Percentiles rank a stretch among this genome's conserved stretches.
These are phyloP conservation scores for Neurospora sp. DNA, from an alignment of 495 filamentous ascomycete genomes.

Conservation along the genomic window DNA sequence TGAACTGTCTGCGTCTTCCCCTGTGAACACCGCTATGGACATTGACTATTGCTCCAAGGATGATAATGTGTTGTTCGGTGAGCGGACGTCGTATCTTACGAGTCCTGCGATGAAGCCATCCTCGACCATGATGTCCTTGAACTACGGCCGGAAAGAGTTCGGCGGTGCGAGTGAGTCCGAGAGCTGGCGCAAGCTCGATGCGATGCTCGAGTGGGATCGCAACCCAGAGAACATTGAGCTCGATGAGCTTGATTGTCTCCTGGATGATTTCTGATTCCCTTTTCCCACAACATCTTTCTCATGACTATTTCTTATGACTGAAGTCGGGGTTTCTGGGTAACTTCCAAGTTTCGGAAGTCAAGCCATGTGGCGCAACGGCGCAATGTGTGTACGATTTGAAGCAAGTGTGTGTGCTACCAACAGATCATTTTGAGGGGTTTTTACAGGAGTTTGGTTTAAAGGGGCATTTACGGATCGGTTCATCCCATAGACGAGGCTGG, in stretches of 20 bases:
- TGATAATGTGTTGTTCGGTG: constrained; percentile 42
- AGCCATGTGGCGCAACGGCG: constrained; percentile 8
- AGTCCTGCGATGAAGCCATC: constrained; percentile 35
- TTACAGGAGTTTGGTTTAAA: background rate
- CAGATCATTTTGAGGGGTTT: constrained; percentile 10
- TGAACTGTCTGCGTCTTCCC: constrained; percentile 31
- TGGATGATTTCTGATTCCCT: constrained; percentile 51
- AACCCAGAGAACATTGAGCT: constrained; percentile 85
- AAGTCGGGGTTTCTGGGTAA: constrained; percentile 2
- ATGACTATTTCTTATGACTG: constrained; percentile 4
- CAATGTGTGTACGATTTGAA: constrained; percentile 15
- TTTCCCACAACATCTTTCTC: background rate
- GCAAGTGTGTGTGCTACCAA: constrained; percentile 7
- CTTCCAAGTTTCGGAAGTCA: background rate
- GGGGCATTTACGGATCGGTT: constrained; percentile 7
- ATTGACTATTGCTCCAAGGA: constrained; percentile 42
- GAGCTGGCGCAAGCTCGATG: constrained; percentile 40
- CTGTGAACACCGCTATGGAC: constrained; percentile 33
- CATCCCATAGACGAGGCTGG: constrained; percentile 19
- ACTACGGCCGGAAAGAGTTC: constrained; percentile 41
- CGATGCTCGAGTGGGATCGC: constrained; percentile 53
- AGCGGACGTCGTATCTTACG: constrained; percentile 27
- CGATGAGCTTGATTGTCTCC: constrained; percentile 84
- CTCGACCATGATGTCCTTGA: constrained; percentile 22
- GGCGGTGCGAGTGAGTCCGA: constrained; percentile 27